Percentiles rank a stretch among this genome's conserved stretches.
These are phyloP conservation scores for Lodderomyces oxycetoniae DNA, from an alignment of 1,139 yeast genomes.

Conservation along the genomic window DNA sequence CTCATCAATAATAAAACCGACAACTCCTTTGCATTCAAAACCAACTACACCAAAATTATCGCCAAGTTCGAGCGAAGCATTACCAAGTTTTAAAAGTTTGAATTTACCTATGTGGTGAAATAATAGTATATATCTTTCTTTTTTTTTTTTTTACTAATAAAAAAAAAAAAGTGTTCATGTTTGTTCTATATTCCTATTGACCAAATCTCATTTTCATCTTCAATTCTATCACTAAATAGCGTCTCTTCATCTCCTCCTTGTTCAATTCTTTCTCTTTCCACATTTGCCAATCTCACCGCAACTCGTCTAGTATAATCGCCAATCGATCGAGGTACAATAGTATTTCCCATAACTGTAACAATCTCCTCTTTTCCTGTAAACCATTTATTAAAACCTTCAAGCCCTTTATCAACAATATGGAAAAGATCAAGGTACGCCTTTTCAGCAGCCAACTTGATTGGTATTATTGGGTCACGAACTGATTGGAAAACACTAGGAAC, in stretches of 20 bases:
- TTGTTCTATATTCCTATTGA: conserved; percentile 59
- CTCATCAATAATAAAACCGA: neutral
- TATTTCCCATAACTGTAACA: conserved; percentile 42
- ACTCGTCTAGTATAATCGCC: conserved; percentile 88
- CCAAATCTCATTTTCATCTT: conserved; percentile 87
- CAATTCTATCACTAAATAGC: conserved; percentile 77
- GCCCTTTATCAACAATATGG: conserved; percentile 64
- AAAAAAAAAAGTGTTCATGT: neutral
- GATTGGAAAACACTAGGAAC: conserved; percentile 77
- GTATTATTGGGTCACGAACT: conserved; percentile 80
- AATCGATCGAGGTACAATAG: conserved; percentile 65
- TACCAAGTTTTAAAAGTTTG: conserved; percentile 50
- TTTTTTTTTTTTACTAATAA: conserved; percentile 14
- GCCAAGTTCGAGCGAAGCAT: conserved; percentile 13
- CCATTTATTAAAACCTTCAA: conserved; percentile 61
- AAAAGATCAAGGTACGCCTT: conserved; percentile 78
- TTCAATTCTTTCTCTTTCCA: conserved; percentile 78
- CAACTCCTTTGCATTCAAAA: conserved; percentile 14
- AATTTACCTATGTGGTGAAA: conserved; percentile 22
- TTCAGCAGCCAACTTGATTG: conserved; percentile 92
- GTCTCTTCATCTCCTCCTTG: conserved; percentile 92
- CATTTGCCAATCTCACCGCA: conserved; percentile 73
- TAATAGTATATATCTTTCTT: neutral
- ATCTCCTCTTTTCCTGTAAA: conserved; percentile 25
- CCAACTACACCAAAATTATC: conserved; percentile 49